Evolutionary conservation across 1,284 basidiomycete genomes (phyloP).

Genomic region (Pulveroboletus sp.): DNA sequence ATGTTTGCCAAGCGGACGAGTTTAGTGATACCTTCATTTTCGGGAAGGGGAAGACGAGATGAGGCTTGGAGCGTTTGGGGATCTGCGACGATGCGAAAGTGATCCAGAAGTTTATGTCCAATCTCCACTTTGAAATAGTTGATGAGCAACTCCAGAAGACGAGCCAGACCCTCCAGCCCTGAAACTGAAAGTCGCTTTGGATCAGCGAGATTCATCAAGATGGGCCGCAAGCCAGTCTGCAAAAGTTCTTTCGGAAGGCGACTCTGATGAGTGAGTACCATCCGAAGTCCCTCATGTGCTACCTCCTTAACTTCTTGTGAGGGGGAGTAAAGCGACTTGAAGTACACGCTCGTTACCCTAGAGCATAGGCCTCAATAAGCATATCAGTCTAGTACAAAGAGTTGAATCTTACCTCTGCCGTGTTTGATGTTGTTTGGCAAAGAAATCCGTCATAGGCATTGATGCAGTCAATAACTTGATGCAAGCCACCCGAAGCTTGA

Average conservation of each 20-base stretch:
- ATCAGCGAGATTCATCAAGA: slow-evolving; percentile 97
- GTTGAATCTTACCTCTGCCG: slow-evolving; percentile 67
- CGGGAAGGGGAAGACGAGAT: slow-evolving; percentile 74
- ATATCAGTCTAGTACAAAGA: background rate
- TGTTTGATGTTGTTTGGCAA: slow-evolving; percentile 76
- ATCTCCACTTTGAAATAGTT: slow-evolving; percentile 99
- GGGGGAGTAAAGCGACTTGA: slow-evolving; percentile 96
- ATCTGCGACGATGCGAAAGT: slow-evolving; percentile 89
- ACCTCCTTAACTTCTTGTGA: slow-evolving; percentile 95
- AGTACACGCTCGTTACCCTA: slow-evolving; percentile 94
- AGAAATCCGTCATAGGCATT: slow-evolving; percentile 93
- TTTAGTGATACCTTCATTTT: slow-evolving; percentile 91
- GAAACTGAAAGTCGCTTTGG: slow-evolving; percentile 93
- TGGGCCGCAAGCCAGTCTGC: slow-evolving; percentile 93
- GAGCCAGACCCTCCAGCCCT: slow-evolving; percentile 91
- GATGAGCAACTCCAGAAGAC: slow-evolving; percentile 91
- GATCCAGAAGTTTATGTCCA: slow-evolving; percentile 94
- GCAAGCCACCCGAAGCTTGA: slow-evolving; percentile 92
- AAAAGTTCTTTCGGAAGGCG: slow-evolving; percentile 94
- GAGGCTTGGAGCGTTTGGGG: slow-evolving; percentile 80
- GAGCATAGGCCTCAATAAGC: slow-evolving; percentile 9
- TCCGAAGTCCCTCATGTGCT: slow-evolving; percentile 90
- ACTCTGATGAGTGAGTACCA: slow-evolving; percentile 87
- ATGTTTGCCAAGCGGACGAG: slow-evolving; percentile 94
- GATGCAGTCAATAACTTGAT: slow-evolving; percentile 92